Evolutionary conservation across 148 eudicot species (phyloP).

Genomic region (Mesembryanthemum crystallinum): DNA sequence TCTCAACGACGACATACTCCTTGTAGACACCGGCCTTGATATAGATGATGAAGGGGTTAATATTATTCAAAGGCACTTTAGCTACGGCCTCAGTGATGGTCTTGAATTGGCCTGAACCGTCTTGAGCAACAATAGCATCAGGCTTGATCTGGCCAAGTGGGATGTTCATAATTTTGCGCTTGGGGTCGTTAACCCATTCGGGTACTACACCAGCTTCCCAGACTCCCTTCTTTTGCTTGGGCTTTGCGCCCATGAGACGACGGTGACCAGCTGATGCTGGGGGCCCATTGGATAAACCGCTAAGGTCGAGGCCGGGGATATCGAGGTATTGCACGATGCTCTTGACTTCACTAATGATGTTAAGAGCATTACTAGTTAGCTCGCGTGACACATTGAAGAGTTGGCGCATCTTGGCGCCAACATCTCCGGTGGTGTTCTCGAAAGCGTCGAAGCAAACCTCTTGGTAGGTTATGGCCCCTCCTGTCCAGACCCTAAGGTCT

Average conservation of each 20-base stretch:
- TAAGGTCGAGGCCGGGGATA: conserved; percentile 23
- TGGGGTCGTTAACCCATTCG: conserved; percentile 31
- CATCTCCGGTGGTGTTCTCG: conserved; percentile 48
- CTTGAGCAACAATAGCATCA: conserved; percentile 28
- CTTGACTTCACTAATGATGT: conserved; percentile 38
- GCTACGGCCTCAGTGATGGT: conserved; percentile 25
- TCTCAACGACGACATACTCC: conserved; percentile 44
- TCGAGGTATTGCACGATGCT: conserved; percentile 16
- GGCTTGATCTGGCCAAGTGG: conserved; percentile 23
- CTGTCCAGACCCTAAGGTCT: conserved; percentile 60
- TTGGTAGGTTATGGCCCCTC: conserved; percentile 55
- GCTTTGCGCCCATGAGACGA: not conserved
- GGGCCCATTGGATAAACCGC: conserved; percentile 1
- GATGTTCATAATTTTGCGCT: conserved; percentile 17
- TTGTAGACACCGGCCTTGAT: conserved; percentile 58
- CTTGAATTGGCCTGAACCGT: conserved; percentile 30
- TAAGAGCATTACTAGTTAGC: conserved; percentile 50
- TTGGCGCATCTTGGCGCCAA: conserved; percentile 46
- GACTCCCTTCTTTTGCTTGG: not conserved
- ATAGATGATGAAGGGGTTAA: conserved; percentile 38
- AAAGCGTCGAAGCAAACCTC: conserved; percentile 73
- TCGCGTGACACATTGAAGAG: conserved; percentile 42
- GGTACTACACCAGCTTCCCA: conserved; percentile 34
- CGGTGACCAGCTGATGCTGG: conserved; percentile 20
- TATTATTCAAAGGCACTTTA: conserved; percentile 12